These are phyloP conservation scores for Rhodotorula mucilaginosa DNA, from an alignment of 1,284 basidiomycete genomes.

Conservation along the genomic window DNA sequence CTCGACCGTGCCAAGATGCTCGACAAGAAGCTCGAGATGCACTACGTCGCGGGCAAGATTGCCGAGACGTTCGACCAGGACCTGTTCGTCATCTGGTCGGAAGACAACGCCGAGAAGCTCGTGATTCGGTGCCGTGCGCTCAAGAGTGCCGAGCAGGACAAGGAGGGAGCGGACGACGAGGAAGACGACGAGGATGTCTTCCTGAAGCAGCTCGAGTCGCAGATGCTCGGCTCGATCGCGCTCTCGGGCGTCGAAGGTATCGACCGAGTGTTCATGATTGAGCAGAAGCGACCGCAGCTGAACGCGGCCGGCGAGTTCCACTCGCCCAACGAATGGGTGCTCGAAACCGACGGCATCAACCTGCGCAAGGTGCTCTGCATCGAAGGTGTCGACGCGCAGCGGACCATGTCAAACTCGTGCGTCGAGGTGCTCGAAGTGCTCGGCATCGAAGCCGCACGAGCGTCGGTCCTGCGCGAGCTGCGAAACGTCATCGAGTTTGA, in stretches of 20 bases:
- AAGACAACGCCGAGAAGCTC: constrained; percentile 97
- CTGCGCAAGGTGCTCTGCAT: constrained; percentile 90
- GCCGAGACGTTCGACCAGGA: constrained; percentile 94
- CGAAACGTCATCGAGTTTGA: constrained; percentile 96
- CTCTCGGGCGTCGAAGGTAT: constrained; percentile 90
- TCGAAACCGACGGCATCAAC: constrained; percentile 97
- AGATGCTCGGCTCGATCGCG: constrained; percentile 93
- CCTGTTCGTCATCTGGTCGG: constrained; percentile 96
- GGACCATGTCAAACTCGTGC: constrained; percentile 96
- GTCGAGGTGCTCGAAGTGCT: constrained; percentile 95
- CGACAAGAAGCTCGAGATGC: constrained; percentile 93
- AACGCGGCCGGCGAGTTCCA: constrained; percentile 54
- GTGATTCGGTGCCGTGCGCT: constrained; percentile 92
- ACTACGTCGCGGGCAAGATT: constrained; percentile 89
- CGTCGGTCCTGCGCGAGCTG: constrained; percentile 87
- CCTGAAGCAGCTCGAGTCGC: constrained; percentile 91
- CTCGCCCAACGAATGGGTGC: constrained; percentile 79
- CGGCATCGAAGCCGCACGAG: constrained; percentile 95
- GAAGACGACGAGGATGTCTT: constrained; percentile 95
- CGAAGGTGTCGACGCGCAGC: constrained; percentile 85
- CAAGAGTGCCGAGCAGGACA: constrained; percentile 40
- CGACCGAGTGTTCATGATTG: constrained; percentile 87
- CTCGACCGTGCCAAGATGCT: constrained; percentile 97
- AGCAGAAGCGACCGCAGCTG: constrained; percentile 73
- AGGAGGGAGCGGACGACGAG: constrained; percentile 81